Evolutionary conservation across 192 early-diverging fungal species (phyloP).

Genomic region (Podila epigama): DNA sequence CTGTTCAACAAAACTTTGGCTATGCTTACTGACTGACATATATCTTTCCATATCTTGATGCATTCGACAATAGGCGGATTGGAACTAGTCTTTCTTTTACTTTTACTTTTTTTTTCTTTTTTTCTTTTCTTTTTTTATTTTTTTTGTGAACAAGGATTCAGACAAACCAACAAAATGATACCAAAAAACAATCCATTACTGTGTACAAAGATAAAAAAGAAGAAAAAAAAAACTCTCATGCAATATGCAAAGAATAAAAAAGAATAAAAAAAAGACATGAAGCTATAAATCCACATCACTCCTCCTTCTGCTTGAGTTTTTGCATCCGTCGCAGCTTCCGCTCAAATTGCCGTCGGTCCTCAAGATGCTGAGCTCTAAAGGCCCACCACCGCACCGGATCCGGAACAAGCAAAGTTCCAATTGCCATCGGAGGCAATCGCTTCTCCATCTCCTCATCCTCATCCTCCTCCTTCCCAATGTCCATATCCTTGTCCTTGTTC

Average conservation of each 20-base stretch:
- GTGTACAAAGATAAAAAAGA: too few species aligned
- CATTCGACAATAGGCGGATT: too few species aligned
- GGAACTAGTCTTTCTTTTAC: too few species aligned
- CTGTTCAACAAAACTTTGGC: background rate
- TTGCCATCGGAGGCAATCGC: slow-evolving; percentile 40
- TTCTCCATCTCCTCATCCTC: background rate
- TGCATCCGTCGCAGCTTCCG: slow-evolving; percentile 12
- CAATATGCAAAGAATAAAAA: too few species aligned
- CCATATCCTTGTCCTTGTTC: background rate
- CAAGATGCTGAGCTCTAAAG: slow-evolving; percentile 28
- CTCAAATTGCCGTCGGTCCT: slow-evolving; percentile 15
- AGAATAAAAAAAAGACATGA: background rate
- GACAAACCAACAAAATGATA: too few species aligned
- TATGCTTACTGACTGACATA: too few species aligned
- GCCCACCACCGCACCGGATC: slow-evolving; percentile 49
- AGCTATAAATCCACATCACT: background rate
- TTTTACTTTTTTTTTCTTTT: too few species aligned
- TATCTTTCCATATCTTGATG: too few species aligned
- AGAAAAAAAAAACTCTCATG: too few species aligned
- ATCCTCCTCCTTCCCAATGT: background rate
- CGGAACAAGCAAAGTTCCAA: slow-evolving; percentile 36
- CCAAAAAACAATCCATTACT: too few species aligned
- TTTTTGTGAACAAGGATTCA: too few species aligned
- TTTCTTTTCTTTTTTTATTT: too few species aligned
- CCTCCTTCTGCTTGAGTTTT: slow-evolving; percentile 1